A percentile compares a stretch with the other conserved stretches of the same genome.
phyloP scores from a whole-genome alignment of 2,329 filamentous ascomycete genomes.

The Emergomyces orientalis region DNA sequence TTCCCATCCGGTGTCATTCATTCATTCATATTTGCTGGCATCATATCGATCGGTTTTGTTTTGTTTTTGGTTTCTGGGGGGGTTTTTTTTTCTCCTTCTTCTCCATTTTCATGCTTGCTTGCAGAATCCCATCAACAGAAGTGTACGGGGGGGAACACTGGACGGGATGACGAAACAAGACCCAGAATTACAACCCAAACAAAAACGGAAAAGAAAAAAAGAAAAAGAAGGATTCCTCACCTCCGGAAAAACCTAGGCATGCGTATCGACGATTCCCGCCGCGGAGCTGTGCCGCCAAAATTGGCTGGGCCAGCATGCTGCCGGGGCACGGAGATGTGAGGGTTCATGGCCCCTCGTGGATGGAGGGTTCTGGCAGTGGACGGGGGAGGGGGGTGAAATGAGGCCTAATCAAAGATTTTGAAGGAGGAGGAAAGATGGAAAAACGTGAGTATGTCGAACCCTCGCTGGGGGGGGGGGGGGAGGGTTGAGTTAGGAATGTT shows the following conservation, averaged over 20 bases:
- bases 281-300: slow-evolving; percentile 44
- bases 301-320: slow-evolving; percentile 46
- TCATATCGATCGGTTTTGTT: neutral
- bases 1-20: slow-evolving; percentile 11
- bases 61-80: too few relatives aligned
- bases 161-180: neutral
- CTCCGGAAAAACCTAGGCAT: slow-evolving; percentile 61
- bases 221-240: slow-evolving; percentile 21
- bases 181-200: neutral
- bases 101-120: too few relatives aligned
- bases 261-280: slow-evolving; percentile 45
- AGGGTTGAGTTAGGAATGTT: too few relatives aligned
- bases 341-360: slow-evolving; percentile 41
- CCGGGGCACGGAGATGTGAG: slow-evolving; percentile 51
- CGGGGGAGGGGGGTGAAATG: neutral
- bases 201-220: neutral
- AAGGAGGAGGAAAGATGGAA: neutral
- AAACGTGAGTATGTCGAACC: too few relatives aligned
- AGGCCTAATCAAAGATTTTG: neutral
- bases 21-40: neutral
- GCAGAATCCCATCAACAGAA: too few relatives aligned
- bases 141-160: neutral
- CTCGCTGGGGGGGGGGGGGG: neutral
- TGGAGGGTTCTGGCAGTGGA: neutral
- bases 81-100: too few relatives aligned